Evolutionary conservation across 1,284 basidiomycete species (phyloP), one percentile per base, ranked within the genome.

Genomic region (Heterobasidion parviporum): DNA sequence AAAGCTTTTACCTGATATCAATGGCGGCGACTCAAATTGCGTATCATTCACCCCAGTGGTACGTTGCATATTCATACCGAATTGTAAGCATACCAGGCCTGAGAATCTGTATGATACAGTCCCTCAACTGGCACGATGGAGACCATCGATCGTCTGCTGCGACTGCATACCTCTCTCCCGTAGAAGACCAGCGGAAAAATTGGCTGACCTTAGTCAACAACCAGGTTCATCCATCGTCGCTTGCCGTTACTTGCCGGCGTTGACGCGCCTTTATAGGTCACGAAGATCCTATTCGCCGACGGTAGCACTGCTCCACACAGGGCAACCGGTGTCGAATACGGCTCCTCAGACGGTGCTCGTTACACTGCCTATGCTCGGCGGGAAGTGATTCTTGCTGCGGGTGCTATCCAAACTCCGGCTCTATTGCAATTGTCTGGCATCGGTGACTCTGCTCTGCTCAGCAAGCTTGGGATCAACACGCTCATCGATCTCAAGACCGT

Each of bases 1-100:
- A 50, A 65, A 62, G 7, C 75, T 73, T 44, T 73, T 63, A 56
- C 64, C 70, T 26, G 83, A 85, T 63, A 62, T 81, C 18, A 80
- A 79, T 60, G 79, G 80, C n/a, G 82, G 83, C 0, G 69, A 71
- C 12, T 74, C 79, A 3, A 82, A 81, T 58, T 78, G 76, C 46
- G 82, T 83, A 1, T 77, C 79, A 0, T 77, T 79, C 57, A 78
- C 77, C 0, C 79, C 80, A 6, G 56, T 76, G 26, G 75, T 75
- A 54, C 45, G 71, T 65, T 15, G 18, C 14, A 6, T 26, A 10
- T 7, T 41, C 38, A 12, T 7, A 41, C 26, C 26, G 26, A 26
- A 26, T 26, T 26, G 26, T 26, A 26, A 26, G 26, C 26, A 26
- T 26, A 5, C 26, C 26, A 26, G 5, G 26, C 6, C 26, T 60